A percentile compares a stretch with the other conserved stretches of the same genome.
Evolutionary conservation across 2,329 filamentous ascomycete genomes (phyloP).

Genomic region (Cercospora janseana): DNA sequence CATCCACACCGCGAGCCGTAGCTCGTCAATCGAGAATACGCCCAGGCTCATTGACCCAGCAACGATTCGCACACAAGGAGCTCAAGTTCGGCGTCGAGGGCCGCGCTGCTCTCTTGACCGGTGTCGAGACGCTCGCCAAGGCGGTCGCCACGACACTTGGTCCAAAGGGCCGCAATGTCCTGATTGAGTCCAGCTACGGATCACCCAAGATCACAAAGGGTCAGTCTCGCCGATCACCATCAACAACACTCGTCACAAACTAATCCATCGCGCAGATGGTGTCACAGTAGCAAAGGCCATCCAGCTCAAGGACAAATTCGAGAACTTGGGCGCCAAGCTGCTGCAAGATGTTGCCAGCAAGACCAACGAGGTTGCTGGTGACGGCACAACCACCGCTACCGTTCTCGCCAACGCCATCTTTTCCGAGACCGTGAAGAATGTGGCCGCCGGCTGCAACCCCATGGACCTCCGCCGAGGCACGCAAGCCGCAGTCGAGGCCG

Average conservation of each 20-base stretch:
- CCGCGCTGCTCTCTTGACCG: slow-evolving; percentile 81
- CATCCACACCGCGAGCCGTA: slow-evolving; percentile 75
- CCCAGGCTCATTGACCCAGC: slow-evolving; percentile 69
- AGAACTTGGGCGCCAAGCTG: slow-evolving; percentile 95
- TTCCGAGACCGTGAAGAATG: slow-evolving; percentile 99
- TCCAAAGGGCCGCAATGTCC: slow-evolving; percentile 95
- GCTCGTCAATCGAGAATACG: slow-evolving; percentile 62
- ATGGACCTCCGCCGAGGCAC: slow-evolving; percentile 98
- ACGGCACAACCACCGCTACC: slow-evolving; percentile 96
- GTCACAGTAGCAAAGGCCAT: slow-evolving; percentile 70
- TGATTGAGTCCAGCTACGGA: slow-evolving; percentile 98
- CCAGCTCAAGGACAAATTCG: slow-evolving; percentile 95
- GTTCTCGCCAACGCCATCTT: slow-evolving; percentile 97
- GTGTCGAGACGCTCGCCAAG: slow-evolving; percentile 95
- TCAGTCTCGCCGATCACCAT: slow-evolving; percentile 48
- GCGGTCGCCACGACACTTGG: slow-evolving; percentile 94
- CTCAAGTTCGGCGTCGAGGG: slow-evolving; percentile 97
- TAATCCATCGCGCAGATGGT: slow-evolving; percentile 43
- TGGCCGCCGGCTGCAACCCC: slow-evolving; percentile 97
- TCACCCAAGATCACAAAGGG: slow-evolving; percentile 99
- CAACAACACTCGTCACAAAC: slow-evolving; percentile 13
- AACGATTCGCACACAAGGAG: slow-evolving; percentile 98
- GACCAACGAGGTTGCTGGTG: slow-evolving; percentile 98
- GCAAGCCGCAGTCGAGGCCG: slow-evolving; percentile 91
- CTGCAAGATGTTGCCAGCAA: slow-evolving; percentile 98